Conservation (phyloP, 2,329 filamentous ascomycete genomes). For the Magnaporthiopsis incrustans region DNA sequence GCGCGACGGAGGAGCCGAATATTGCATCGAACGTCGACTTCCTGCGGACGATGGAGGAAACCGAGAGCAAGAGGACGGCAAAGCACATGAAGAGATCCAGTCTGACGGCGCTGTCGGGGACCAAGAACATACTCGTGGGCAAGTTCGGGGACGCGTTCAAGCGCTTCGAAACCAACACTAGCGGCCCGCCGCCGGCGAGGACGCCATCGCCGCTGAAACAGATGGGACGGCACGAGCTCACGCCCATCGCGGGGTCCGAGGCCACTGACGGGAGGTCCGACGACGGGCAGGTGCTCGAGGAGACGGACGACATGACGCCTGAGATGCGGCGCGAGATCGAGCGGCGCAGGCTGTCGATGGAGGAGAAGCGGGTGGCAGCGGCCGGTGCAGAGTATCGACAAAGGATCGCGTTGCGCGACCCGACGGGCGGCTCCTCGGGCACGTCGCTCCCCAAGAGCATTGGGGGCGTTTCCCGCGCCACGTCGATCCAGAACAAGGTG, state of each 20-base stretch:
- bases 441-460: conserved; percentile 44
- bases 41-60: conserved; percentile 62
- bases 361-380: conserved; percentile 82
- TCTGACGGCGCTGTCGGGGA: conserved; percentile 61
- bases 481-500: conserved; percentile 87
- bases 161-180: conserved; percentile 61
- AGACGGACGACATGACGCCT: conserved; percentile 67
- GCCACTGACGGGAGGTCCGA: conserved; percentile 61
- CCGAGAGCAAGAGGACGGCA: conserved; percentile 41
- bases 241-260: conserved; percentile 70
- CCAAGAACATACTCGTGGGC: conserved; percentile 76
- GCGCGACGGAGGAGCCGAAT: conserved; percentile 49
- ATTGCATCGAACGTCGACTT: conserved; percentile 79
- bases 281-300: conserved; percentile 57
- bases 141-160: conserved; percentile 93
- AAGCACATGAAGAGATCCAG: conserved; percentile 67
- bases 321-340: conserved; percentile 89
- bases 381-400: conserved; percentile 84
- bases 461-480: conserved; percentile 56
- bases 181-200: conserved; percentile 23
- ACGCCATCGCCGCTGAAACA: conserved; percentile 43
- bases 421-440: conserved; percentile 26
- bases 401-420: conserved; percentile 57
- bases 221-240: conserved; percentile 43
- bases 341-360: conserved; percentile 69